Percentiles rank a stretch among this genome's conserved stretches.
Evolutionary conservation across 306 rosid species (phyloP).

Genomic region (Urtica urens): DNA sequence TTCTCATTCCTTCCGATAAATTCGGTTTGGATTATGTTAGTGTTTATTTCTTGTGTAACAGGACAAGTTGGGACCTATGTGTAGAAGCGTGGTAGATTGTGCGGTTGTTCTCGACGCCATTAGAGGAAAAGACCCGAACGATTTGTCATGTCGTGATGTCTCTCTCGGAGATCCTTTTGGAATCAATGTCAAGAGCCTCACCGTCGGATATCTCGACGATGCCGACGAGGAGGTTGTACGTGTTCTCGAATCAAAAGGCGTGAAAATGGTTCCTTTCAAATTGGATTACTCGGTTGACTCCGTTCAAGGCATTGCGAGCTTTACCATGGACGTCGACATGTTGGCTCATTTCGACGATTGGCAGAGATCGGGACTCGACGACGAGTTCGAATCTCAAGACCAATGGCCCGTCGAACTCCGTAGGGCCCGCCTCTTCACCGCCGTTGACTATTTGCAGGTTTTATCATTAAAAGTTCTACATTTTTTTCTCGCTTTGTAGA

Average conservation of each 20-base stretch:
- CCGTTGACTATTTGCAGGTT: conserved; percentile 70
- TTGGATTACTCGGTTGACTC: conserved; percentile 49
- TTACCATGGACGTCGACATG: conserved; percentile 79
- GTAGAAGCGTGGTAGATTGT: conserved; percentile 65
- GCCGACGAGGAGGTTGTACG: conserved; percentile 66
- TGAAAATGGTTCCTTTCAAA: conserved; percentile 56
- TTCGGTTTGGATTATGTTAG: conserved; percentile 9
- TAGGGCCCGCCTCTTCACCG: conserved; percentile 47
- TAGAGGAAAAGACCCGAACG: conserved; percentile 61
- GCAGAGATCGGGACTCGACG: conserved; percentile 55
- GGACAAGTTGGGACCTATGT: conserved; percentile 77
- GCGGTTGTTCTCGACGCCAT: conserved; percentile 48
- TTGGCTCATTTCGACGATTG: conserved; percentile 71
- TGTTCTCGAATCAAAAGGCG: conserved; percentile 56
- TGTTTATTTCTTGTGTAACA: conserved; percentile 22
- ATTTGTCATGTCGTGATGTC: conserved; percentile 50
- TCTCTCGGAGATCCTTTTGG: conserved; percentile 47
- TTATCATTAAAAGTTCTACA: not conserved
- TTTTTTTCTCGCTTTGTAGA: too few species aligned
- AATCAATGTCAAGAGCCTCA: conserved; percentile 50
- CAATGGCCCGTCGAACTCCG: conserved; percentile 63
- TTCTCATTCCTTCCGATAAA: not conserved
- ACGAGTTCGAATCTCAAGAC: conserved; percentile 64
- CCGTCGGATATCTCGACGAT: conserved; percentile 58
- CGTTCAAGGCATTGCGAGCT: conserved; percentile 66